These are phyloP conservation scores for Reticulascus tulasneorum DNA, from an alignment of 2,329 filamentous ascomycete species.

Conservation along the genomic window DNA sequence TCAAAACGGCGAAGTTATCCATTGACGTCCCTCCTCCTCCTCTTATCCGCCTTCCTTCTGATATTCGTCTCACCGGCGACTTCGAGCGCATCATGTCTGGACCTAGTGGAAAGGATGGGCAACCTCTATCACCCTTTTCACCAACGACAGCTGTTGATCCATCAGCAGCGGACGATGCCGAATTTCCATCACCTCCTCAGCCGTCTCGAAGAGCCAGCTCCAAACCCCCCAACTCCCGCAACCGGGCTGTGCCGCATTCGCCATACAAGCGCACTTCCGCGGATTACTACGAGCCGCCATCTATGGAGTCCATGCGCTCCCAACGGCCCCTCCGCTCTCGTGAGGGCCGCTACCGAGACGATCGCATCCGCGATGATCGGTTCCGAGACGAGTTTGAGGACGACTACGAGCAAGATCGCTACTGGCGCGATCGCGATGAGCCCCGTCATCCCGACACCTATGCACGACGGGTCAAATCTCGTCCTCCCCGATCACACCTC, in stretches of 20 bases:
- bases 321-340: constrained; percentile 5
- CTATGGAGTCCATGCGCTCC: constrained; percentile 5
- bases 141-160: constrained; percentile 14
- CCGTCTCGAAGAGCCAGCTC: constrained; percentile 4
- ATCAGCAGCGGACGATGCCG: no score
- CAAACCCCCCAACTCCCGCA: background rate
- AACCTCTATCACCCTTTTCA: constrained; percentile 9
- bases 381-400: constrained; percentile 13
- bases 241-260: background rate
- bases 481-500: constrained; percentile 12
- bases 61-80: constrained; percentile 1
- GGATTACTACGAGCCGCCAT: constrained; percentile 2
- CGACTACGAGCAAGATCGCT: constrained; percentile 9
- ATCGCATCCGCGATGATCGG: no score
- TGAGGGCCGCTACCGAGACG: constrained; percentile 5
- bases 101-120: constrained; percentile 10
- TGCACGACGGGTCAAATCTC: constrained; percentile 9
- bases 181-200: constrained; percentile 9
- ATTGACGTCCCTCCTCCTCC: constrained; percentile 1
- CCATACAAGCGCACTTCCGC: background rate
- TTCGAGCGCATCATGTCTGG: constrained; percentile 13
- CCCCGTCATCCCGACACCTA: constrained; percentile 9
- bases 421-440: constrained; percentile 8
- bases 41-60: constrained; percentile 5
- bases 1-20: constrained; percentile 4